A percentile compares a stretch with the other conserved stretches of the same genome.
phyloP scores from a whole-genome alignment of 176 grass and related monocot species.

The Oryza glaberrima region DNA sequence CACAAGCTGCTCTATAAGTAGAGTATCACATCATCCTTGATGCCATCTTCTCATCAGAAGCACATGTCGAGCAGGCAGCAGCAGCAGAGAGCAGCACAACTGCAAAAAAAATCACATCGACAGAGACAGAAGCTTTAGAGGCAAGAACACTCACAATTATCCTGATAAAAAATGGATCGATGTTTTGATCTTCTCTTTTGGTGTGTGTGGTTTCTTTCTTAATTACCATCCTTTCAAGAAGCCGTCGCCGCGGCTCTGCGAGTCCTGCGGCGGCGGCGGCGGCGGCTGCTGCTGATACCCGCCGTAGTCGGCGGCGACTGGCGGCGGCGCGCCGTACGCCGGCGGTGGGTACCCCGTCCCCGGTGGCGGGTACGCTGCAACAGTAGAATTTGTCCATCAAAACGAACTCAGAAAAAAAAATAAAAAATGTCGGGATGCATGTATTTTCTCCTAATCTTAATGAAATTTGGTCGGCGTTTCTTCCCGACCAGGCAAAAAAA shows the following conservation, averaged over 20 bases:
- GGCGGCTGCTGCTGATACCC: slow-evolving; percentile 36
- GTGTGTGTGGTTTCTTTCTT: not conserved
- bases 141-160: not conserved
- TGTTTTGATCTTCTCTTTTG: not conserved
- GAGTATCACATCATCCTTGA: not conserved
- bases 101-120: slow-evolving; percentile 33
- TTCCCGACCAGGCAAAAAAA: too few relatives aligned
- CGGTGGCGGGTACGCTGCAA: slow-evolving; percentile 31
- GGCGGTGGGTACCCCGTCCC: slow-evolving; percentile 55
- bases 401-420: not conserved
- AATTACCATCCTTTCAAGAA: slow-evolving; percentile 77
- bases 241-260: slow-evolving; percentile 48
- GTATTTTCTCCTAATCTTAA: too few relatives aligned
- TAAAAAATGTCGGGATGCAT: too few relatives aligned
- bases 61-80: slow-evolving; percentile 78
- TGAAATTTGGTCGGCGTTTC: too few relatives aligned
- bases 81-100: slow-evolving; percentile 68
- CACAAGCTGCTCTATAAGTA: not conserved
- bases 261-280: slow-evolving; percentile 30
- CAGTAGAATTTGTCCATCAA: not conserved
- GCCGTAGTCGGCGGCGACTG: slow-evolving; percentile 32
- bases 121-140: not conserved
- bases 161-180: too few relatives aligned
- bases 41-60: slow-evolving; percentile 32
- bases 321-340: slow-evolving; percentile 54